These are phyloP conservation scores for Colletotrichum gigasporum DNA, from an alignment of 2,329 filamentous ascomycete species.

Conservation along the genomic window DNA sequence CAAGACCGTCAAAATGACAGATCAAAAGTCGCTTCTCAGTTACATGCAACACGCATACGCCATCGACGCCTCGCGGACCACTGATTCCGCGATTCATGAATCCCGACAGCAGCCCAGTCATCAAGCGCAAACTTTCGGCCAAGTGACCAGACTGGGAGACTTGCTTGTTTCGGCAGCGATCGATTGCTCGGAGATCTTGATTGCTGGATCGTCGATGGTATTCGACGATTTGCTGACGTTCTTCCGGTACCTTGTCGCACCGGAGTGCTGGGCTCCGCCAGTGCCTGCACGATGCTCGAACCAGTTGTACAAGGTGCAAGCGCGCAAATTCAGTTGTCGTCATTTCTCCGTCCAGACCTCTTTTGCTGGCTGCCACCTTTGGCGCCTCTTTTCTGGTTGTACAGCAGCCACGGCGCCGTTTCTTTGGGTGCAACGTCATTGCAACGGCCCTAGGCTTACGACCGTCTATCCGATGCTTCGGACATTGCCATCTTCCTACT, in stretches of 20 bases:
- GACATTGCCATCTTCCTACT: not conserved
- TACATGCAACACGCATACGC: constrained; percentile 5
- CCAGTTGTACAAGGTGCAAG: not conserved
- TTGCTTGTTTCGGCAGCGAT: constrained; percentile 24
- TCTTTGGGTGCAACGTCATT: not conserved
- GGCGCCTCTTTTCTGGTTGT: not conserved
- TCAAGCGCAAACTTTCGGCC: not conserved
- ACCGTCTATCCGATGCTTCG: not conserved
- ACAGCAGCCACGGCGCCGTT: not conserved
- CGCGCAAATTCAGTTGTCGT: not conserved
- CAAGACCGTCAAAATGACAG: constrained; percentile 19
- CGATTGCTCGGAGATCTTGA: constrained; percentile 25
- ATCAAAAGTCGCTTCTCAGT: constrained; percentile 27
- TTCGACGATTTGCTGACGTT: not conserved
- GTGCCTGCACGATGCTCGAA: not conserved
- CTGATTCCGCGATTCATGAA: not conserved
- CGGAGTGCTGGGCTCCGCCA: not conserved
- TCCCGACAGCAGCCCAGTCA: not conserved
- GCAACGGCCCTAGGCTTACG: not conserved
- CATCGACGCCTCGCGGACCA: constrained; percentile 7
- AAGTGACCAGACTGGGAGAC: not conserved
- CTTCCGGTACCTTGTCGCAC: not conserved
- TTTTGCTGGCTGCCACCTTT: not conserved
- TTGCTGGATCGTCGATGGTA: constrained; percentile 2
- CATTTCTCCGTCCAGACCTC: not conserved